Evolutionary conservation across 202 grass and related monocot species (phyloP).

Genomic region (Saccharum hybrid): DNA sequence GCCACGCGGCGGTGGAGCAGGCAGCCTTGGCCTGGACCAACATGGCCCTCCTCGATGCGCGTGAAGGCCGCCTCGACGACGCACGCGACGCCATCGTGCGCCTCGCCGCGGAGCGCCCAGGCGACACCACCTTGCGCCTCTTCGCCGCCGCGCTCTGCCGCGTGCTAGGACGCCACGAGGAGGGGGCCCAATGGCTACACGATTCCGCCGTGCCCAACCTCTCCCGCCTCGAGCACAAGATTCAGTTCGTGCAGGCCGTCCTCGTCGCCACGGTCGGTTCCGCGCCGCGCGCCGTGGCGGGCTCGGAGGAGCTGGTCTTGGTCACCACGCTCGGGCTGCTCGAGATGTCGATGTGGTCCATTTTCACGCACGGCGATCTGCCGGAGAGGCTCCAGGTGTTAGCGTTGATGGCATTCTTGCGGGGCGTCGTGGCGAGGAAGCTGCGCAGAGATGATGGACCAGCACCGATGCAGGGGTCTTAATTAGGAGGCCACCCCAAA

Average conservation of each 20-base stretch:
- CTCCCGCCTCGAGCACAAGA: background rate
- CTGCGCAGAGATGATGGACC: conserved; percentile 19
- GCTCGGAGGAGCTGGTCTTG: conserved; percentile 23
- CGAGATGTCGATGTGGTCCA: conserved; percentile 22
- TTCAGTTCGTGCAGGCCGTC: background rate
- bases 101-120: conserved; percentile 11
- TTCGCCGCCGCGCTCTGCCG: conserved; percentile 29
- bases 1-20: background rate
- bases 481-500: background rate
- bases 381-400: conserved; percentile 33
- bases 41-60: conserved; percentile 17
- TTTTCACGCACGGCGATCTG: conserved; percentile 16
- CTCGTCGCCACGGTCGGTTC: background rate
- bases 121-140: background rate
- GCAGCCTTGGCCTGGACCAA: background rate
- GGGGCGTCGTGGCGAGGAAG: conserved; percentile 21
- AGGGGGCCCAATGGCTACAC: background rate
- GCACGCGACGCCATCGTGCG: conserved; percentile 12
- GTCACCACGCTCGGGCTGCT: background rate
- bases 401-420: conserved; percentile 36
- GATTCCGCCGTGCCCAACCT: background rate
- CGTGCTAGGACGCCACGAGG: conserved; percentile 30
- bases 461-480: conserved; percentile 1
- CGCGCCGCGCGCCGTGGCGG: conserved; percentile 21
- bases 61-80: conserved; percentile 34